These are phyloP conservation scores for Corylus avellana DNA, from an alignment of 306 rosid species.

Conservation along the genomic window DNA sequence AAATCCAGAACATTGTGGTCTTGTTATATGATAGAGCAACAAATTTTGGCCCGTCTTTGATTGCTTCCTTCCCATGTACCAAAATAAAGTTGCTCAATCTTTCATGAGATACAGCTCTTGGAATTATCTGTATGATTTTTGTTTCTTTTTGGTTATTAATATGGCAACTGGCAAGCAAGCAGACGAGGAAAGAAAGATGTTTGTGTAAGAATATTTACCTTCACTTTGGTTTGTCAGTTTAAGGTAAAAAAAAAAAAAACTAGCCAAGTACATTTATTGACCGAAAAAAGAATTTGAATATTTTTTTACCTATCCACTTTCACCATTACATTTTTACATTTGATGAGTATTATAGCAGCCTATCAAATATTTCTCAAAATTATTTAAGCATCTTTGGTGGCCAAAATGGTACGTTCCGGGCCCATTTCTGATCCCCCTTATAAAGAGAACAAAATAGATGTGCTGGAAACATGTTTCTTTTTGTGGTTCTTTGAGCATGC, in stretches of 20 bases:
- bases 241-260: no score
- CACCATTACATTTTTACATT: no score
- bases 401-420: neutral
- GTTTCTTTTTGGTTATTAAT: neutral
- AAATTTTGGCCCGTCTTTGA: neutral
- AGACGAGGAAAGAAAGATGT: neutral
- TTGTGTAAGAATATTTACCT: neutral
- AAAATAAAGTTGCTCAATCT: constrained; percentile 8
- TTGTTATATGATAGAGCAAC: constrained; percentile 5
- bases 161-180: neutral
- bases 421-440: neutral
- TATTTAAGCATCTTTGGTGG: no score
- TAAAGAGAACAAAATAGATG: neutral
- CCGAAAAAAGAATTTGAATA: no score
- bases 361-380: no score
- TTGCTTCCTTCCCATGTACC: neutral
- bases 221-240: neutral
- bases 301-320: no score
- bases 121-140: neutral
- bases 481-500: neutral
- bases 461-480: neutral
- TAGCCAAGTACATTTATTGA: no score
- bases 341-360: no score
- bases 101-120: neutral
- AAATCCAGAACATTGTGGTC: neutral